Evolutionary conservation across 768 basidiomycete species (phyloP), one percentile per base, ranked within the genome.

Genomic region (Lentinula guzmanii): DNA sequence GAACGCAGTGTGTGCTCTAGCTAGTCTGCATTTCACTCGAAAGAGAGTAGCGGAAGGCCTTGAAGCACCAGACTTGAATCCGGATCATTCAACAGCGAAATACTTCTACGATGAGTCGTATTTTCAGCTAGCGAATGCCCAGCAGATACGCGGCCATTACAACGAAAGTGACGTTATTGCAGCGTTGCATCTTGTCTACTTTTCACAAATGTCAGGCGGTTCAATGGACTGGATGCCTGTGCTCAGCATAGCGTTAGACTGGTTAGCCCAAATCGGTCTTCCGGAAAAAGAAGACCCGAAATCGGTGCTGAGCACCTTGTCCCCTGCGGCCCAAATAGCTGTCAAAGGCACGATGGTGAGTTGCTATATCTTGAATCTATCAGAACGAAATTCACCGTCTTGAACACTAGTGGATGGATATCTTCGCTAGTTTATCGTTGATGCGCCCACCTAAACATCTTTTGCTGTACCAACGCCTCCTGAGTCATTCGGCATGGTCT

Each of bases 341-440:
- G 80, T 90, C 56, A 91, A 91, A 71, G 79, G 82, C 42, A 86
- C 84, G 5, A 80, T 92, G 78, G 91, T 93, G 68, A 75, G 89
- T 79, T 45, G 43, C 35, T 52, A 56, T 42, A 33, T 39, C 43
- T 52, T 16, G 53, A 57, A 3, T 41, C 61, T 70, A 61, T 71
- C 61, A 60, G 60, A 60, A 62, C 66, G 42, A 45, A 7, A 16
- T 46, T 21, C 33, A 31, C 61, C 37, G 31, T 51, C 45, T 60
- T 13, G 51, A 58, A 48, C 61, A 60, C 46, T 68, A 93, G 91
- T 92, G 89, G 86, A 75, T 90, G 58, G 91, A 93, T 70, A 81
- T 90, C 64, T 83, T 91, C 70, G 80, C 89, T 56, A 85, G 85
- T 65, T 70, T 90, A 58, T 86, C 85, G 24, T 69, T 80, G 62